Conservation (phyloP, 2,329 filamentous ascomycete species). For the Lithohypha guttulata region DNA sequence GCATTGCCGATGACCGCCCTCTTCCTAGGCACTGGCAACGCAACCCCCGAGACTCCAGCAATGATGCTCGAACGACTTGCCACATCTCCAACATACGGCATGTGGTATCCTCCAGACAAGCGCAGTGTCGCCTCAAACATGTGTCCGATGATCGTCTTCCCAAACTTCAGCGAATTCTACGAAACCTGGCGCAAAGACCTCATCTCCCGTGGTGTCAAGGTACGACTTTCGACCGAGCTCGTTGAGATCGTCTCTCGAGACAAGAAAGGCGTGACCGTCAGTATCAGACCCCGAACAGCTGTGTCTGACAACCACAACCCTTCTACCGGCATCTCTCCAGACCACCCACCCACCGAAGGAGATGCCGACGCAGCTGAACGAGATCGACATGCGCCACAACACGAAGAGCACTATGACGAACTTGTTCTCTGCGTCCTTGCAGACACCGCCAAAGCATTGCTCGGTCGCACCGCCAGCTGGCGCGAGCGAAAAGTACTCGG, state of each 20-base stretch:
- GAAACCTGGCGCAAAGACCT: conserved; percentile 45
- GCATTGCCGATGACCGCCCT: conserved; percentile 61
- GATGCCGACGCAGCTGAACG: conserved; percentile 11
- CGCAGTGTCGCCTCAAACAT: conserved; percentile 42
- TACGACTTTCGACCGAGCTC: conserved; percentile 46
- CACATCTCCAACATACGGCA: conserved; percentile 47
- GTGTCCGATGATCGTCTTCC: conserved; percentile 51
- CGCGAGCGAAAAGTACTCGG: conserved; percentile 58
- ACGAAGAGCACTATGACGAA: conserved; percentile 46
- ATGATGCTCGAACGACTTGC: conserved; percentile 55
- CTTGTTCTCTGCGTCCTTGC: conserved; percentile 47
- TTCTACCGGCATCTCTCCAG: too few species aligned
- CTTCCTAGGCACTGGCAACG: conserved; percentile 65
- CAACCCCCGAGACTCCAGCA: conserved; percentile 59
- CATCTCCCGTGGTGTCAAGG: conserved; percentile 41
- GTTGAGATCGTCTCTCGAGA: conserved; percentile 40
- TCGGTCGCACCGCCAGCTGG: conserved; percentile 43
- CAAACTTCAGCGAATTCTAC: conserved; percentile 48
- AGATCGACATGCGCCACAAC: conserved; percentile 23
- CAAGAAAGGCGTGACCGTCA: conserved; percentile 41
- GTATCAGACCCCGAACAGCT: conserved; percentile 21
- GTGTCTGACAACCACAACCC: conserved; percentile 18
- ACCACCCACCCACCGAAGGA: too few species aligned
- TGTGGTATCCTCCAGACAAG: conserved; percentile 47
- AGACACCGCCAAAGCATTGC: conserved; percentile 45